These are phyloP conservation scores for Aechmea fasciata DNA, from an alignment of 176 grass and related monocot genomes.

Conservation along the genomic window DNA sequence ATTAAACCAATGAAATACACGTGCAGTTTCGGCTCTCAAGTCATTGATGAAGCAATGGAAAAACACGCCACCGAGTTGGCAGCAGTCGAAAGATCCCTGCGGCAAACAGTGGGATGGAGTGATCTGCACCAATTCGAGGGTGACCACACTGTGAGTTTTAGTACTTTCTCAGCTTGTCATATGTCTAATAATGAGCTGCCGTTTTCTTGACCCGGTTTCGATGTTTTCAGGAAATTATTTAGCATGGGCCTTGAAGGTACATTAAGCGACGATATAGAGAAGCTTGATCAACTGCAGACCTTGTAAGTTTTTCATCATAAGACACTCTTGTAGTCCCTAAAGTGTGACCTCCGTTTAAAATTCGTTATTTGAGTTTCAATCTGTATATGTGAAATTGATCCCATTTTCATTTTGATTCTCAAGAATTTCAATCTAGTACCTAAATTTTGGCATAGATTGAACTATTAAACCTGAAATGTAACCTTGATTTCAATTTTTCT, in stretches of 20 bases:
- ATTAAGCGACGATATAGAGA: constrained; percentile 48
- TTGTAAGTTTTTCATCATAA: constrained; percentile 41
- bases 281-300: constrained; percentile 31
- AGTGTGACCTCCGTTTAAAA: not conserved
- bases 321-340: not conserved
- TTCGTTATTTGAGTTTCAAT: constrained; percentile 1
- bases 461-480: too few relatives aligned
- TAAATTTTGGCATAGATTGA: too few relatives aligned
- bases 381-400: not conserved
- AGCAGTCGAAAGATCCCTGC: constrained; percentile 48
- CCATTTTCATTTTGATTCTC: not conserved
- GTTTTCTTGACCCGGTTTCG: not conserved
- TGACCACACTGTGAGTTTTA: constrained; percentile 51
- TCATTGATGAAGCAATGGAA: constrained; percentile 48
- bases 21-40: constrained; percentile 41
- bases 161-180: not conserved
- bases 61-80: constrained; percentile 51
- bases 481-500: too few relatives aligned
- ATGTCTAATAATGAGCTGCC: not conserved
- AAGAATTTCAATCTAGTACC: too few relatives aligned
- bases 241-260: constrained; percentile 44
- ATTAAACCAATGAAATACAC: not conserved
- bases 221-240: constrained; percentile 43
- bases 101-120: constrained; percentile 46
- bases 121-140: constrained; percentile 30